A percentile compares a stretch with the other conserved stretches of the same genome.
These are phyloP conservation scores for Penicillium nucicola DNA, from an alignment of 495 filamentous ascomycete species.

Conservation along the genomic window DNA sequence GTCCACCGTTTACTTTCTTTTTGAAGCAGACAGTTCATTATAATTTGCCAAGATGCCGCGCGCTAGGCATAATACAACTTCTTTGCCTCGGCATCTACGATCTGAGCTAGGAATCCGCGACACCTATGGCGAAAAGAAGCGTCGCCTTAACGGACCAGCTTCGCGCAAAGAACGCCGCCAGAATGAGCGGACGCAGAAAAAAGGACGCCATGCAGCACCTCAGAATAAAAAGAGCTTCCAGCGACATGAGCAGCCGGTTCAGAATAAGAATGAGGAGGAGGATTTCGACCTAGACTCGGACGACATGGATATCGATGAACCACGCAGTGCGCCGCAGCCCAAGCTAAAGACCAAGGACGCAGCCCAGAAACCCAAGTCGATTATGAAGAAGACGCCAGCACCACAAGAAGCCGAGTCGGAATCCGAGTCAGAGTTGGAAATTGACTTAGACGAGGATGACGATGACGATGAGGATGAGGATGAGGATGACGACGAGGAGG, in stretches of 20 bases:
- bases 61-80: constrained; percentile 54
- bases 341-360: constrained; percentile 22
- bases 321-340: background rate
- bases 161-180: constrained; percentile 62
- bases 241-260: background rate
- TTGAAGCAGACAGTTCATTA: background rate
- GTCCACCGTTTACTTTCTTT: background rate
- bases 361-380: constrained; percentile 33
- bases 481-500: constrained; percentile 8
- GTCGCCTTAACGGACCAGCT: constrained; percentile 34
- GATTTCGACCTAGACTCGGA: constrained; percentile 22
- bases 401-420: constrained; percentile 7
- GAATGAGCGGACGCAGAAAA: constrained; percentile 55
- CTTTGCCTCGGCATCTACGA: constrained; percentile 58
- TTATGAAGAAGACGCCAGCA: constrained; percentile 41
- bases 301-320: constrained; percentile 12
- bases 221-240: constrained; percentile 16
- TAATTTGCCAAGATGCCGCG: constrained; percentile 31
- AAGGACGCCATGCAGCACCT: constrained; percentile 28
- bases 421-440: constrained; percentile 2
- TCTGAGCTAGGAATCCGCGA: constrained; percentile 55
- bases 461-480: constrained; percentile 25
- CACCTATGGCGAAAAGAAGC: constrained; percentile 37
- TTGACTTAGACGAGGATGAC: constrained; percentile 10
- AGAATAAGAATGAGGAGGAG: constrained; percentile 24